phyloP scores from a whole-genome alignment of 2,329 filamentous ascomycete genomes.

The Paramyrothecium roridum region DNA sequence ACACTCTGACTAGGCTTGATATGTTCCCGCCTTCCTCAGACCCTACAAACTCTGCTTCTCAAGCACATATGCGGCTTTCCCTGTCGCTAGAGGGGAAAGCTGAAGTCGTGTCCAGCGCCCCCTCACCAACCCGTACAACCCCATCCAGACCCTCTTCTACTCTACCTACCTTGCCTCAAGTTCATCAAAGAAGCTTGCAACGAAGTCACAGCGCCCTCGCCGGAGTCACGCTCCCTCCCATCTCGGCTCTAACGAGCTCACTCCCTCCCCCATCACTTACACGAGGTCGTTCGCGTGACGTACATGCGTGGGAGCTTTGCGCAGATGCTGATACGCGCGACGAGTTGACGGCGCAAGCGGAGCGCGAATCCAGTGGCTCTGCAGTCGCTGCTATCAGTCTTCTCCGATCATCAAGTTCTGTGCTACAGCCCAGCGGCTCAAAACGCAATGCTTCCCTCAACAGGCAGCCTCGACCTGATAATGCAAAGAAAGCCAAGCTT shows the following conservation, averaged over 20 bases:
- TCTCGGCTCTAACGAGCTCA: conserved; percentile 49
- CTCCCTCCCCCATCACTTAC: conserved; percentile 49
- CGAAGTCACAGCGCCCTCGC: conserved; percentile 69
- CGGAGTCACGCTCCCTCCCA: conserved; percentile 54
- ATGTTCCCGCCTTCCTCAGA: conserved; percentile 35
- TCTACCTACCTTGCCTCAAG: conserved; percentile 42
- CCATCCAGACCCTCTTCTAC: conserved; percentile 43
- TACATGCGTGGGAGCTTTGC: conserved; percentile 87
- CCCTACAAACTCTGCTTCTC: conserved; percentile 31
- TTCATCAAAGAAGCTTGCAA: conserved; percentile 54
- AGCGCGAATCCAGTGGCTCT: conserved; percentile 76
- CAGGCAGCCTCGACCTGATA: conserved; percentile 24
- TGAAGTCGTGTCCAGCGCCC: conserved; percentile 71
- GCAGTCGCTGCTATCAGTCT: conserved; percentile 79
- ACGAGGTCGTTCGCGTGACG: conserved; percentile 78
- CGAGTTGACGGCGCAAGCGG: conserved; percentile 75
- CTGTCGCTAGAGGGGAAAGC: conserved; percentile 88
- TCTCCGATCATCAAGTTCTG: conserved; percentile 64
- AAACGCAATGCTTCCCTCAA: conserved; percentile 60
- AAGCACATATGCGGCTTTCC: conserved; percentile 68
- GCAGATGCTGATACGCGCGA: conserved; percentile 78
- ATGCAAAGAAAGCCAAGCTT: conserved; percentile 61
- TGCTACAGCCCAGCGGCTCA: conserved; percentile 52
- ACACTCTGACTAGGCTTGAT: conserved; percentile 30
- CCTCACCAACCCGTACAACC: conserved; percentile 59